Evolutionary conservation across 495 filamentous ascomycete species (phyloP), one percentile per base, ranked within the genome.

Genomic region (Neurospora sp.): DNA sequence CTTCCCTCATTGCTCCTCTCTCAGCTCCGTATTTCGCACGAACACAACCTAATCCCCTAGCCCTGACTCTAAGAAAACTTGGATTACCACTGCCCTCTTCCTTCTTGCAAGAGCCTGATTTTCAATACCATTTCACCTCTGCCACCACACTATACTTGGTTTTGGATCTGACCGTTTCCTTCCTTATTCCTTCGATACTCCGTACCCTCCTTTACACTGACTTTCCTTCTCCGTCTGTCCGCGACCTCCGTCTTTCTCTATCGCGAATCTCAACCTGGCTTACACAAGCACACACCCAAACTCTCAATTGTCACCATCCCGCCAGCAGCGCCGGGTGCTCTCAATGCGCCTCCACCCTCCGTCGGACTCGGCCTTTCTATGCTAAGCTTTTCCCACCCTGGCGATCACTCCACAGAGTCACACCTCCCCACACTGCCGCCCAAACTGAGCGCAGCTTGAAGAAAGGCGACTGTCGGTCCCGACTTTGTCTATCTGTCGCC

Each of bases 301-400:
- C 44, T 22, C 8, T 48, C n/a, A 48, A 48, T n/a, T 48, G 44
- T 48, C n/a, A 48, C 44, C 44, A 48, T 48, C 44, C 44, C 44
- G 44, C 44, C 44, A 48, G n/a, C 44, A 48, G 44, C 44, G 44
- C 44, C 44, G n/a, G 44, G n/a, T n/a, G 44, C 20, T 61, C 53
- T 61, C 53, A 61, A 61, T 18, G 53, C 6, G 27, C 53, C 53
- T 61, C 53, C 53, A 66, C 53, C 53, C 53, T 66, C 53, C 27
- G 14, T 66, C 27, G 53, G 14, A 66, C 53, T 35, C 53, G 53
- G 53, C 27, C 44, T 35, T 68, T 72, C 42, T 46, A 74, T 78
- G 76, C 72, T 74, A 76, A 73, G 72, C 72, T 74, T 71, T 66
- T 72, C 66, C 40, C 48, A 46, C 70, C 74, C 73, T 71, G 77